These are phyloP conservation scores for Calycina herbarum DNA, from an alignment of 2,329 filamentous ascomycete genomes.

Conservation along the genomic window DNA sequence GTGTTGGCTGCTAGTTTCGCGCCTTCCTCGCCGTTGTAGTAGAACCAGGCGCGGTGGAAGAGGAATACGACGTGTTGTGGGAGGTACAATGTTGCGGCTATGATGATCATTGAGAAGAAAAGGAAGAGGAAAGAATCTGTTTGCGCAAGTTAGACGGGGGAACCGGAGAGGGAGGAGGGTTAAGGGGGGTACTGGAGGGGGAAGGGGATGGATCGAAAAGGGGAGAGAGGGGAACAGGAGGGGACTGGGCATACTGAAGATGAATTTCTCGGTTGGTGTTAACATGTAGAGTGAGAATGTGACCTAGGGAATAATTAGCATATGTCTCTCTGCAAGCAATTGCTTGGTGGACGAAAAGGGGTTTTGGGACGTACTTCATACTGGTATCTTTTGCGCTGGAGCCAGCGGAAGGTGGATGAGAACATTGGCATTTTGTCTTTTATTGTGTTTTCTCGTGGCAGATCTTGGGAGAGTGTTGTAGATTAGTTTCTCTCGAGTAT, in stretches of 20 bases:
- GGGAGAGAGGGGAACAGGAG: neutral
- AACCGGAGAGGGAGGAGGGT: neutral
- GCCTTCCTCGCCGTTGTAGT: conserved; percentile 79
- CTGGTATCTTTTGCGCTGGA: conserved; percentile 95
- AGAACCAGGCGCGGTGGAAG: conserved; percentile 86
- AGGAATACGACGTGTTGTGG: conserved; percentile 87
- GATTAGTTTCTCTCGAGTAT: neutral
- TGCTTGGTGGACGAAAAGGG: neutral
- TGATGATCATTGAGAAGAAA: conserved; percentile 79
- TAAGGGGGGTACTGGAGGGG: neutral
- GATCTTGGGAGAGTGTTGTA: neutral
- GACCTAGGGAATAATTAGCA: conserved; percentile 82
- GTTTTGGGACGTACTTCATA: conserved; percentile 60
- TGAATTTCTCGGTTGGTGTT: conserved; percentile 91
- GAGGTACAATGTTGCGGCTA: conserved; percentile 88
- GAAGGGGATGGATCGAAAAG: conserved; percentile 2
- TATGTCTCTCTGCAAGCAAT: neutral
- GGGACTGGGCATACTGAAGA: conserved; percentile 73
- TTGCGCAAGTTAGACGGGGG: neutral
- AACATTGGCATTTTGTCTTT: conserved; percentile 35
- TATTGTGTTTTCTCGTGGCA: neutral
- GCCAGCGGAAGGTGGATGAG: conserved; percentile 67
- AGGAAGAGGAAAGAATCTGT: conserved; percentile 90
- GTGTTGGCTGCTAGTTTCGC: conserved; percentile 29
- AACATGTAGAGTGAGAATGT: conserved; percentile 97